These are phyloP conservation scores for Zoysia japonica DNA, from an alignment of 176 grass and related monocot species.

Conservation along the genomic window DNA sequence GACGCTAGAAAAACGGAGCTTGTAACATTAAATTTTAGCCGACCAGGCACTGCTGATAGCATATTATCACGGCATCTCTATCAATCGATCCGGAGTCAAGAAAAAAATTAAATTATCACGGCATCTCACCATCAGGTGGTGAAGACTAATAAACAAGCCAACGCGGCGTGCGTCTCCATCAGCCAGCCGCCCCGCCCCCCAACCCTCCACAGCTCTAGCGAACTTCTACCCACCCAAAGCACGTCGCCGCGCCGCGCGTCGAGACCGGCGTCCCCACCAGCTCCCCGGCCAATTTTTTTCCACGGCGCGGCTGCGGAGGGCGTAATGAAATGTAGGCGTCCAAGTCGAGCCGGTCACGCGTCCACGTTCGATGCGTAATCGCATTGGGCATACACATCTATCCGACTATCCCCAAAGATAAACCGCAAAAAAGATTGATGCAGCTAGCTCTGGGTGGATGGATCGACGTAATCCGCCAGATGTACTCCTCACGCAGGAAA, in stretches of 20 bases:
- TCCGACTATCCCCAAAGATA: constrained; percentile 2
- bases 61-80: not conserved
- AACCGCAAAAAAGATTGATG: not conserved
- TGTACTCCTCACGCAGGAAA: constrained; percentile 24
- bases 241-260: constrained; percentile 32
- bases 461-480: not conserved
- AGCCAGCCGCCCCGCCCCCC: not conserved
- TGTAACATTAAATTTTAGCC: constrained; percentile 13
- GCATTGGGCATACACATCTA: not conserved
- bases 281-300: not conserved
- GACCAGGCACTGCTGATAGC: not conserved
- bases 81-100: not conserved
- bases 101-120: not conserved
- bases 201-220: not conserved
- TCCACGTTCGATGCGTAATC: constrained; percentile 22
- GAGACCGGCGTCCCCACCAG: not conserved
- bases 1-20: not conserved
- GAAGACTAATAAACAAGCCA: not conserved
- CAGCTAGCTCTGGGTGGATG: not conserved
- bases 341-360: constrained; percentile 13
- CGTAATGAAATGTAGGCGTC: constrained; percentile 7
- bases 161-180: not conserved
- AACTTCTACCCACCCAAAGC: constrained; percentile 30
- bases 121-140: not conserved
- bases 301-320: not conserved